Base-by-base conservation (phyloP, 208 protist genomes). In the Zelonia costaricensis region DNA sequence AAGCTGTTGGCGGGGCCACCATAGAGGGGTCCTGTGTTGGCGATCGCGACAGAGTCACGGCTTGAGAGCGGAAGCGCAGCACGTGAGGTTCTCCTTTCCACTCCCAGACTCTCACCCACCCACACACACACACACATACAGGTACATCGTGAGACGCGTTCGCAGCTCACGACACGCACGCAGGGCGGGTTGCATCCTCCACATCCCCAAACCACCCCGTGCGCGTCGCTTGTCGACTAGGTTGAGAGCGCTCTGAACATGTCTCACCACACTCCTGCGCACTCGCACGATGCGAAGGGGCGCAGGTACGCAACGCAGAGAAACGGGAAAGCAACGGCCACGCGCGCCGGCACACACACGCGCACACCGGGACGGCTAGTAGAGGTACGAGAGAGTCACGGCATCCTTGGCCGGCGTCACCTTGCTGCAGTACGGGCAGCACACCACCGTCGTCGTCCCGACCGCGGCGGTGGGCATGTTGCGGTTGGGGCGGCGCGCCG, bases 351-450 rank as follows among this genome's bases (percentile, higher is more conserved):
- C 23, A 27, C 16, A 6, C 8, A 20, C 23, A 39, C 10, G 15
- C 33, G 58, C 31, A 56, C 44, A 49, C 42, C 15, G 1, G 8
- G 9, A 22, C 4, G n/a, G 18, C 78, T 42, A 79, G 60, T 76
- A 89, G 22, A 94, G 55, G 47, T 82, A 91, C 7, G 71, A 82
- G 0, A 94, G 65, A 18, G 76, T 86, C 25, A 84, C 22, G 30
- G 80, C 59, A 18, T 77, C 28, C 35, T 62, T 65, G 12, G 80
- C 36, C 4, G 63, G 28, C 0, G 79, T 85, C 10, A 80, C 74
- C 20, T 62, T 65, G 1, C 63, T 57, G 70, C 88, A 94, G 52
- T 94, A 94, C 1, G 84, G 84, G 65, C 88, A 94, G 35, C 70
- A 70, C 33, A 89, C 82, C 1, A 67, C 46, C 40, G 38, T 42